These are phyloP conservation scores for Debaryomyces coudertii DNA, from an alignment of 1,139 yeast species.

Conservation along the genomic window DNA sequence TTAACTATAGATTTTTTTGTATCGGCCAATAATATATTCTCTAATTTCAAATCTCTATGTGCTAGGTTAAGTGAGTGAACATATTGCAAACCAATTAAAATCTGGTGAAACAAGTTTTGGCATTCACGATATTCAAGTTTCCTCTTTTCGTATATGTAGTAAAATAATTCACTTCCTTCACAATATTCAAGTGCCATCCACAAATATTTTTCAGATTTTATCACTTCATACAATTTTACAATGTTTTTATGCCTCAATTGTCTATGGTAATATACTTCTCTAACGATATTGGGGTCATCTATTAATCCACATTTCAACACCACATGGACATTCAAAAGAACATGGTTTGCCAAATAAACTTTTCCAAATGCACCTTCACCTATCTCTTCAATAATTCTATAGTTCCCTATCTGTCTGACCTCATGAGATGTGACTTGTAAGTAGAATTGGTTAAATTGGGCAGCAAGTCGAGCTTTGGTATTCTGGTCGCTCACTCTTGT, in stretches of 20 bases:
- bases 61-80: slow-evolving; percentile 83
- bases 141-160: slow-evolving; percentile 62
- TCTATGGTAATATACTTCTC: slow-evolving; percentile 88
- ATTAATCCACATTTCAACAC: slow-evolving; percentile 86
- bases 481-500: slow-evolving; percentile 32
- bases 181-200: slow-evolving; percentile 93
- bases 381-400: slow-evolving; percentile 66
- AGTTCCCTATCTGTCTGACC: slow-evolving; percentile 73
- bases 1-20: slow-evolving; percentile 60
- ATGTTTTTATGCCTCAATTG: slow-evolving; percentile 85
- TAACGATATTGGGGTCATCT: slow-evolving; percentile 83
- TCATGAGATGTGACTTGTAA: slow-evolving; percentile 55
- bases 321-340: slow-evolving; percentile 70
- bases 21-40: slow-evolving; percentile 78
- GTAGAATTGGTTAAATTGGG: slow-evolving; percentile 66
- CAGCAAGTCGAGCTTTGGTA: slow-evolving; percentile 53
- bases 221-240: slow-evolving; percentile 82
- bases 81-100: slow-evolving; percentile 80
- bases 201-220: slow-evolving; percentile 74
- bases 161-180: slow-evolving; percentile 84
- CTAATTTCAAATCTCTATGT: slow-evolving; percentile 88
- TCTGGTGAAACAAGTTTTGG: slow-evolving; percentile 69
- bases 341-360: slow-evolving; percentile 82
- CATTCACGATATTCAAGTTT: slow-evolving; percentile 59
- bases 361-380: slow-evolving; percentile 95